Evolutionary conservation across 2,329 filamentous ascomycete genomes (phyloP).

Genomic region (Acrodontium crateriforme): DNA sequence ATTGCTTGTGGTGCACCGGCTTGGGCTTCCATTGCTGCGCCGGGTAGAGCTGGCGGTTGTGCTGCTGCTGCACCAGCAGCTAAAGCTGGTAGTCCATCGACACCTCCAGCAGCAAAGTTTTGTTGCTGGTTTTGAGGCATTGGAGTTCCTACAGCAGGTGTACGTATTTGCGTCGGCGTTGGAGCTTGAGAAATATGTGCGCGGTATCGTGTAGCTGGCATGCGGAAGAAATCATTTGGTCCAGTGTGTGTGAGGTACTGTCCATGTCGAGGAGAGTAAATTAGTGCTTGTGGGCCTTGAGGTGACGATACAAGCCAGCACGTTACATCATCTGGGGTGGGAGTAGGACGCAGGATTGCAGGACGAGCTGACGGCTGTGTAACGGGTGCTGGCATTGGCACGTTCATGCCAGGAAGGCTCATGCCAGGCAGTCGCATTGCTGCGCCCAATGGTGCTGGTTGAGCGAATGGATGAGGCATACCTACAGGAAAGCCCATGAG

Average conservation of each 20-base stretch:
- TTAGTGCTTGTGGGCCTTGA: conserved; percentile 30
- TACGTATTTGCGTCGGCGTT: conserved; percentile 1
- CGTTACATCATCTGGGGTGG: conserved; percentile 14
- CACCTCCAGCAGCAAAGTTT: neutral
- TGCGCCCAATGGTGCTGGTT: neutral
- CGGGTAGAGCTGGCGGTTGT: neutral
- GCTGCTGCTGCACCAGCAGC: conserved; percentile 1
- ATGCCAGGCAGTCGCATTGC: neutral
- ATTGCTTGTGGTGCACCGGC: no score
- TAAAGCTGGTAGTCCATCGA: neutral
- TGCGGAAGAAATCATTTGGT: neutral
- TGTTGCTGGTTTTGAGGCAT: neutral
- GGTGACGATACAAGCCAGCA: conserved; percentile 33
- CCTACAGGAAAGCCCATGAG: neutral
- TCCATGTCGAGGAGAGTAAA: conserved; percentile 26
- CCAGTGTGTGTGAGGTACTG: conserved; percentile 15
- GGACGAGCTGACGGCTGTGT: no score
- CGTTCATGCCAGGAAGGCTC: neutral
- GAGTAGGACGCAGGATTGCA: neutral
- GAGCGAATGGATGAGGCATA: neutral
- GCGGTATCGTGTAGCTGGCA: neutral
- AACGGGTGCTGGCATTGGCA: no score
- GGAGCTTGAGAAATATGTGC: conserved; percentile 2
- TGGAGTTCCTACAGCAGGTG: neutral
- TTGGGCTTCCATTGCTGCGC: conserved; percentile 4